phyloP scores from a whole-genome alignment of 495 filamentous ascomycete genomes.

The Hypoxylon perforatum region DNA sequence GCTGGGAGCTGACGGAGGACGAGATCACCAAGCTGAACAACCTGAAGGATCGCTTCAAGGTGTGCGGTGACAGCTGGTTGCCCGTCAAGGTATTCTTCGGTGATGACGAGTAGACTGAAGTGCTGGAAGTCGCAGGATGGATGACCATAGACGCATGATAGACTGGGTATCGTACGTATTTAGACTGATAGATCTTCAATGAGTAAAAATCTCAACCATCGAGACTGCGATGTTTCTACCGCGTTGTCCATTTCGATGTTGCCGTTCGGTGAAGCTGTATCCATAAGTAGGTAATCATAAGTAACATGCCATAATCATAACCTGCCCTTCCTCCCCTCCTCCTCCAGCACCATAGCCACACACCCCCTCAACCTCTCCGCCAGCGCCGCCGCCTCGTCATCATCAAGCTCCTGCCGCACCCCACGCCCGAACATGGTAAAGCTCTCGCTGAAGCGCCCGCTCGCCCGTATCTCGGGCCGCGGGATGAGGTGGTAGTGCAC shows the following conservation, averaged over 20 bases:
- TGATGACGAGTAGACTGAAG: constrained; percentile 72
- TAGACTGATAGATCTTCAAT: constrained; percentile 42
- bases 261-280: not conserved
- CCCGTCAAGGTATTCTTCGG: constrained; percentile 88
- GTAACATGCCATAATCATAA: constrained; percentile 23
- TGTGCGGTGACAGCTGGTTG: constrained; percentile 75
- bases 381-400: constrained; percentile 78
- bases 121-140: not conserved
- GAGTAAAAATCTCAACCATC: constrained; percentile 11
- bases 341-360: constrained; percentile 65
- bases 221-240: not conserved
- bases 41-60: constrained; percentile 77
- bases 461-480: constrained; percentile 63
- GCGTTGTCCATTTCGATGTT: not conserved
- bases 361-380: constrained; percentile 70
- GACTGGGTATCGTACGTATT: constrained; percentile 15
- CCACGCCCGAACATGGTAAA: constrained; percentile 91
- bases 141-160: constrained; percentile 9
- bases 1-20: constrained; percentile 71
- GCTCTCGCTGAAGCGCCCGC: constrained; percentile 57
- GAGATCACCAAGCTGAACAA: constrained; percentile 71
- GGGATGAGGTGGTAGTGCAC: constrained; percentile 95
- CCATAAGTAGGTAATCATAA: not conserved
- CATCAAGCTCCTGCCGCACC: constrained; percentile 83
- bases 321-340: constrained; percentile 54